These are phyloP conservation scores for Yamadazyma epiphylla DNA, from an alignment of 1,139 yeast genomes.

Conservation along the genomic window DNA sequence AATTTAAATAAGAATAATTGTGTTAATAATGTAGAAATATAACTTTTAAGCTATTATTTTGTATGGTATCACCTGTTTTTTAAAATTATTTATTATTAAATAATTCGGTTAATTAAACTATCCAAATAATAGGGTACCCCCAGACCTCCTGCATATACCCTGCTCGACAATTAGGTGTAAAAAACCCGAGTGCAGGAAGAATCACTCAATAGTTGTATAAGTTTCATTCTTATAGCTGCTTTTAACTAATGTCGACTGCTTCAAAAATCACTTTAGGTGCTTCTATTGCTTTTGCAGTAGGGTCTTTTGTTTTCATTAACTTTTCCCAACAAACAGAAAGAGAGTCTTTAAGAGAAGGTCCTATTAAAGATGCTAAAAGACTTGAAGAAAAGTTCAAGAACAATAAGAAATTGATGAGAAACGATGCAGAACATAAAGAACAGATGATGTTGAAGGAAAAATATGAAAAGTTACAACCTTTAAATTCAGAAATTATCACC, in stretches of 20 bases:
- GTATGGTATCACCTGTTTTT: too few relatives aligned
- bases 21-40: too few relatives aligned
- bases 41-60: too few relatives aligned
- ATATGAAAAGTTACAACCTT: conserved; percentile 65
- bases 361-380: conserved; percentile 71
- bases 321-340: conserved; percentile 64
- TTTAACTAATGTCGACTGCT: conserved; percentile 57
- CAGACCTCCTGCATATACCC: too few relatives aligned
- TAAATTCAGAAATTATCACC: conserved; percentile 36
- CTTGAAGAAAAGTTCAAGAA: conserved; percentile 39
- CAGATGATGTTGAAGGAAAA: conserved; percentile 66
- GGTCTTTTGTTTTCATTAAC: conserved; percentile 64
- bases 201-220: too few relatives aligned
- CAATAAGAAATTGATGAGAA: conserved; percentile 42
- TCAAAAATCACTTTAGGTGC: conserved; percentile 66
- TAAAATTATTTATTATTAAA: too few relatives aligned
- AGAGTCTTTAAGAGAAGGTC: conserved; percentile 71
- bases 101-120: too few relatives aligned
- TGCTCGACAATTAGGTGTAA: too few relatives aligned
- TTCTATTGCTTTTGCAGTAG: conserved; percentile 53
- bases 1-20: too few relatives aligned
- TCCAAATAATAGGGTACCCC: too few relatives aligned
- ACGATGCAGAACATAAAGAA: conserved; percentile 69
- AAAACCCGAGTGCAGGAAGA: too few relatives aligned
- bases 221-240: not conserved